Base-by-base conservation (phyloP, 2,329 filamentous ascomycete species). In the Exutisphaerella laricina region DNA sequence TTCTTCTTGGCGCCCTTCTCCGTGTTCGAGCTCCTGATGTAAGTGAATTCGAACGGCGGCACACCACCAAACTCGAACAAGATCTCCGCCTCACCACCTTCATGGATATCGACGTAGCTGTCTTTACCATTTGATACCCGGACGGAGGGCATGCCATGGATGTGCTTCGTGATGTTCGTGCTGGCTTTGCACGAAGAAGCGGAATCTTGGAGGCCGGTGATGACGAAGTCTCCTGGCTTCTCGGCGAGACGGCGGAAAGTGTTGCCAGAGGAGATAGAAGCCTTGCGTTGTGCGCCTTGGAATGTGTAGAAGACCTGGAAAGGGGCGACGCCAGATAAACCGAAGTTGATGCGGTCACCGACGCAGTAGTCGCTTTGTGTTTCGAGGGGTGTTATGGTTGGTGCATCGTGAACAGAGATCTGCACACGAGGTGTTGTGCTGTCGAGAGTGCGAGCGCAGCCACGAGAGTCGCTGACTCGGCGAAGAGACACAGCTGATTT, bases 21-120 rank as follows among this genome's bases (percentile, higher is more conserved):
- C n/a, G 81, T 82, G 62, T 95, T 95, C 32, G 87, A 87, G 66
- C 84, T 92, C 49, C 92, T 78, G 14, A 88, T 97, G 65, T 94
- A 97, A 44, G 90, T 96, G 62, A 97, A 98, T 67, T 97, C 92
- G 59, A 98, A 98, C 1, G 92, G 92, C 49, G 92, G 88, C 4
- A 86, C 89, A 43, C 94, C 92, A 71, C 85, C 89, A 68, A 98
- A 98, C 58, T 95, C 86, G 57, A 98, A 97, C 5, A 88, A 70
- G 39, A 98, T 88, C 61, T 96, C 87, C 1, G 92, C 88, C 62
- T 94, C 85, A 49, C 88, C 88, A 55, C 92, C 92, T 70, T 98
- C 90, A 64, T 97, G 94, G 50, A 98, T 98, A 61, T 97, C 92
- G 25, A 94, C 82, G 53, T 85, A 80, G 5, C 82, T 79, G 46